Evolutionary conservation across 2,329 filamentous ascomycete species (phyloP), one percentile per base, ranked within the genome.

Genomic region (Cercospora zeae-maydis): DNA sequence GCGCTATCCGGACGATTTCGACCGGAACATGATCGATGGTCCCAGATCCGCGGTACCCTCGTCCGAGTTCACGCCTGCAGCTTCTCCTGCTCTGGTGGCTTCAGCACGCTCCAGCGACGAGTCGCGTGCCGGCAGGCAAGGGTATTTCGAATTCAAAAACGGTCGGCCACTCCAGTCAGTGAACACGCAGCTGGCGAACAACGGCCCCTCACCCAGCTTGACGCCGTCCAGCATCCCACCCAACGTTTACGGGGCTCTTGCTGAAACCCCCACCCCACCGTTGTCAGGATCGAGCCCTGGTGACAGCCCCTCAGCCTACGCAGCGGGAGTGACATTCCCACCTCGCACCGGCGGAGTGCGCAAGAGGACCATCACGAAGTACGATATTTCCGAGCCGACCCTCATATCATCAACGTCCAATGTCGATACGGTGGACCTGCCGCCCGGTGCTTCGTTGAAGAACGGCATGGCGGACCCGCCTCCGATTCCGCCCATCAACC

Each of bases 321-420:
- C 62, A n/a, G 68, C 65, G 24, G 71, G 67, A 45, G 62, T 74
- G 36, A 75, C 62, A 61, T 76, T 74, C 30, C 59, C 62, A 11
- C 59, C 65, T 16, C 55, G 65, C 11, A 61, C 36, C 78, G 16
- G 74, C 78, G 36, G 76, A 27, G 67, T 69, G n/a, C 80, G 84
- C 37, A 88, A 87, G 76, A 82, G 83, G 69, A 79, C 81, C 0
- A 79, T 88, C 53, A 82, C 82, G 65, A 88, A 88, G 74, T 77
- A 79, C 11, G 82, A 84, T 62, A 88, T 88, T 55, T 87, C 84
- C 1, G 86, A 88, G 68, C 86, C 86, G 0, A 78, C 76, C 3
- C 78, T 84, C 63, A 70, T 83, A 27, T 82, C 80, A 1, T 79
- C 79, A 9, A 87, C 85, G 3, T 85, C 83, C 1, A 83, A 83